phyloP scores from a whole-genome alignment of 2,329 filamentous ascomycete genomes.

The Hypoxylon sp. region DNA sequence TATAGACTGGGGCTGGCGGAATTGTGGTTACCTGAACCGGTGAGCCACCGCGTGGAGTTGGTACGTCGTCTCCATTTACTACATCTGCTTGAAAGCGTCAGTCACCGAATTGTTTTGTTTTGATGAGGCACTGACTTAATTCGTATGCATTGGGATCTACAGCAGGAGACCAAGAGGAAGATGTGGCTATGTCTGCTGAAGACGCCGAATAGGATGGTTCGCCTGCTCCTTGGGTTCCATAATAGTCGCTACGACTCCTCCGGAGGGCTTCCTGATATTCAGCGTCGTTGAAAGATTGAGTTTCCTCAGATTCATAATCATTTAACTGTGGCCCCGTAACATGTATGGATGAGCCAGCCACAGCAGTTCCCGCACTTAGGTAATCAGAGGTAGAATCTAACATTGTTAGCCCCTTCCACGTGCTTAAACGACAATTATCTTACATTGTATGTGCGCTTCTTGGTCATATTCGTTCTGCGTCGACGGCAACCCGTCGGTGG shows the following conservation, averaged over 20 bases:
- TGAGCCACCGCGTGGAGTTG: slow-evolving; percentile 44
- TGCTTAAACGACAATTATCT: slow-evolving; percentile 4
- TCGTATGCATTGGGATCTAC: slow-evolving; percentile 48
- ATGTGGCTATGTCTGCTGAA: slow-evolving; percentile 34
- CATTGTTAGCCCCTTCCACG: slow-evolving; percentile 25
- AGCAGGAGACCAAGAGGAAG: slow-evolving; percentile 37
- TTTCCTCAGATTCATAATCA: slow-evolving; percentile 38
- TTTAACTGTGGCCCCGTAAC: slow-evolving; percentile 21
- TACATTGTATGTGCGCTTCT: slow-evolving; percentile 37
- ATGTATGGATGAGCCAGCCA: slow-evolving; percentile 14
- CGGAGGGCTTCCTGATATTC: slow-evolving; percentile 47
- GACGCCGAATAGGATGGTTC: slow-evolving; percentile 45
- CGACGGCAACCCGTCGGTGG: slow-evolving; percentile 18
- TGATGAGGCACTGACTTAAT: slow-evolving; percentile 40
- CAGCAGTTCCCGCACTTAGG: slow-evolving; percentile 8
- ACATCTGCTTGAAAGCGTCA: slow-evolving; percentile 36
- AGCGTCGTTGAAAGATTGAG: slow-evolving; percentile 31
- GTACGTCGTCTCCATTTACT: slow-evolving; percentile 35
- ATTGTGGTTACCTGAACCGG: slow-evolving; percentile 24
- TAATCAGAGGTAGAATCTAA: slow-evolving; percentile 37
- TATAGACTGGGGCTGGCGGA: slow-evolving; percentile 26
- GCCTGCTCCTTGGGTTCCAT: slow-evolving; percentile 39
- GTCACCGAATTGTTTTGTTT: slow-evolving; percentile 14
- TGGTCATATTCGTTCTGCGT: slow-evolving; percentile 32
- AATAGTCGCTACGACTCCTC: slow-evolving; percentile 41